Base-by-base conservation (phyloP, 1,284 basidiomycete genomes). In the Melampsora larici-populina region DNA sequence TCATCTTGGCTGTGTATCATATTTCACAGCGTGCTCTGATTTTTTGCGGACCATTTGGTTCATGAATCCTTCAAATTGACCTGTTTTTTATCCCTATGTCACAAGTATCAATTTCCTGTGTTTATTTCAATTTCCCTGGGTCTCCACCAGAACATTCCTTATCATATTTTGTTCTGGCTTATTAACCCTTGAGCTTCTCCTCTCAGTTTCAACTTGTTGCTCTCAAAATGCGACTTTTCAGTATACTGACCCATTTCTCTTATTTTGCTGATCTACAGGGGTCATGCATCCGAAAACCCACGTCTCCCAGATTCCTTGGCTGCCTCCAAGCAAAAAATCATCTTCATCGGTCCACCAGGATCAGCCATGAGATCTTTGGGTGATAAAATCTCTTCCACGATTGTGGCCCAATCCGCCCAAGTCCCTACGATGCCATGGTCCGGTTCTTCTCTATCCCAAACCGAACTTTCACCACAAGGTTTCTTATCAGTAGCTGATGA, bases 361-460 rank as follows among this genome's bases (percentile, higher is more conserved):
- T 97, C 92, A 78, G 97, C 97, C 21, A 99, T 99, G 97, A 90
- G 97, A 81, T 98, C 96, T 81, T 88, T 99, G 80, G 97, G 97
- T 79, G 97, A 99, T 89, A 99, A 99, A 86, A 99, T 99, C 82
- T 99, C 96, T 2, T 97, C 94, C 82, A 99, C 97, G 13, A 99
- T 99, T 82, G 97, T 99, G 79, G 97, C 97, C 1, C 97, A 99
- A 86, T 92, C 91, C 80, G 97, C 97, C 63, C 86, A 94, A 55
- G 97, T 99, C n/a, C 96, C 97, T 11, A 97, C 94, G 79, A 98
- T 99, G 96, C 87, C 95, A 48, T 99, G 97, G 97, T 98, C 96
- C 40, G 97, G 97, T 79, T 90, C 93, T 7, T 97, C 96, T 36
- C 94, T 99, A 83, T 88, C 89, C 64, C 91, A 98, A 78, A 99